Conservation (phyloP, 371 early-diverging fungal species). For the Mitosporidium daphniae region DNA sequence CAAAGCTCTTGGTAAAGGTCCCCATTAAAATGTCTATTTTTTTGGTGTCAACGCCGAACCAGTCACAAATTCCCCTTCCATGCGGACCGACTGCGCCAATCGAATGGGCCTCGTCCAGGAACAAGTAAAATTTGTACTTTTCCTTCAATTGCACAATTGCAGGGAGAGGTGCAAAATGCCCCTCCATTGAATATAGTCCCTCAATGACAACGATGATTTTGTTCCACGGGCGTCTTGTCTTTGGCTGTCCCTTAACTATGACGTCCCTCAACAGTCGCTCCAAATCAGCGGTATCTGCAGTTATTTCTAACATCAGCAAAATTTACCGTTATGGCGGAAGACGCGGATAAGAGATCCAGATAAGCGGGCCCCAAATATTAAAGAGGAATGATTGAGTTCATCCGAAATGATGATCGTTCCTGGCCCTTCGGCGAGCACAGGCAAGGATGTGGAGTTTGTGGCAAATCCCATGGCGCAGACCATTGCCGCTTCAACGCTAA, state of each 20-base stretch:
- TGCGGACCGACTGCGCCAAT: constrained; percentile 72
- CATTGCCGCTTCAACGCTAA: constrained; percentile 67
- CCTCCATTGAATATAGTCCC: constrained; percentile 97
- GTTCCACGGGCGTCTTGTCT: constrained; percentile 91
- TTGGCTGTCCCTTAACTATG: constrained; percentile 89
- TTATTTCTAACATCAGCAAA: constrained; percentile 1
- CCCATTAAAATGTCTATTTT: constrained; percentile 94
- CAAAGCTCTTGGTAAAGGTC: constrained; percentile 96
- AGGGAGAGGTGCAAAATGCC: constrained; percentile 50
- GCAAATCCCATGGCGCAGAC: constrained; percentile 93
- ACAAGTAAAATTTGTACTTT: constrained; percentile 88
- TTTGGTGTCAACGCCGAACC: constrained; percentile 40
- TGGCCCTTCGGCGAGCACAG: constrained; percentile 40
- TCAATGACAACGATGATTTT: constrained; percentile 91
- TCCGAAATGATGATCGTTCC: constrained; percentile 76
- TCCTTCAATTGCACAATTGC: constrained; percentile 57
- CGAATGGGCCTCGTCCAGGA: constrained; percentile 97
- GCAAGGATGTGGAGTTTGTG: constrained; percentile 85
- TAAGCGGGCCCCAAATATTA: constrained; percentile 72
- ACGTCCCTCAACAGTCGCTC: constrained; percentile 46
- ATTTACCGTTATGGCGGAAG: constrained; percentile 61
- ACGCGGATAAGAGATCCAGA: constrained; percentile 72
- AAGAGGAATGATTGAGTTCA: constrained; percentile 80
- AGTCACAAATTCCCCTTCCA: constrained; percentile 90
- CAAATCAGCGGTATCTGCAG: constrained; percentile 22